These are phyloP conservation scores for Aechmea fasciata DNA, from an alignment of 176 grass and related monocot genomes.

Conservation along the genomic window DNA sequence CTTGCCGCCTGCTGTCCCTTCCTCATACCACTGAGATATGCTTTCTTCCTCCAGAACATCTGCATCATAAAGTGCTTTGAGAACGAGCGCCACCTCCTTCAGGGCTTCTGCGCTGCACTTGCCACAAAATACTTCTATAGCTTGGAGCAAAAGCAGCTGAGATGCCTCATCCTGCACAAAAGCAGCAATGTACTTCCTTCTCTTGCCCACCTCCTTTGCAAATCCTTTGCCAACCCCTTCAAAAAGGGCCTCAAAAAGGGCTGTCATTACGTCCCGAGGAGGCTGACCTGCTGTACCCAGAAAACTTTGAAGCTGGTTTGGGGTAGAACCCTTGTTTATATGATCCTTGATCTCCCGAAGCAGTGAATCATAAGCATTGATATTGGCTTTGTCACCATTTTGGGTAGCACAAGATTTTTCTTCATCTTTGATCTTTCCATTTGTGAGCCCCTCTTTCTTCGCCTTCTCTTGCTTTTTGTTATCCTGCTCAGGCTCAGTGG, in stretches of 20 bases:
- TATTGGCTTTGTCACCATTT: conserved; percentile 2
- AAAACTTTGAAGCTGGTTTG: conserved; percentile 39
- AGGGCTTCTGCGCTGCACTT: conserved; percentile 47
- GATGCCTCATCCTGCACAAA: conserved; percentile 36
- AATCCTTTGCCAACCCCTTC: conserved; percentile 56
- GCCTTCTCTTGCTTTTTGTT: conserved; percentile 12
- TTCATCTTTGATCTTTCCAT: conserved; percentile 9
- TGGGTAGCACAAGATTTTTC: background rate
- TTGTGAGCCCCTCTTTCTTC: conserved; percentile 2
- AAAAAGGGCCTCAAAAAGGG: conserved; percentile 58
- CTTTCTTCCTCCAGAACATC: conserved; percentile 68
- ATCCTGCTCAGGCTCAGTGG: conserved; percentile 34
- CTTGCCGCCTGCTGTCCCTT: conserved; percentile 32
- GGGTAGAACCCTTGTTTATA: conserved; percentile 29
- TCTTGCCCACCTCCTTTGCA: conserved; percentile 58
- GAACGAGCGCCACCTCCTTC: conserved; percentile 60
- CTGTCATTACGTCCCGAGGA: conserved; percentile 50
- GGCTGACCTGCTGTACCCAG: conserved; percentile 22
- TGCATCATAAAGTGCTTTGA: conserved; percentile 57
- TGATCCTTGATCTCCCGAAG: conserved; percentile 42
- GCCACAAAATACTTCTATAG: conserved; percentile 37
- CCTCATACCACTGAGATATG: conserved; percentile 51
- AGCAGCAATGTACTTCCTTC: conserved; percentile 42
- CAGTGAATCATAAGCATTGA: conserved; percentile 8
- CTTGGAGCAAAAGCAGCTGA: conserved; percentile 37